Conservation (phyloP, 306 rosid species). For the Fragaria nilgerrensis region DNA sequence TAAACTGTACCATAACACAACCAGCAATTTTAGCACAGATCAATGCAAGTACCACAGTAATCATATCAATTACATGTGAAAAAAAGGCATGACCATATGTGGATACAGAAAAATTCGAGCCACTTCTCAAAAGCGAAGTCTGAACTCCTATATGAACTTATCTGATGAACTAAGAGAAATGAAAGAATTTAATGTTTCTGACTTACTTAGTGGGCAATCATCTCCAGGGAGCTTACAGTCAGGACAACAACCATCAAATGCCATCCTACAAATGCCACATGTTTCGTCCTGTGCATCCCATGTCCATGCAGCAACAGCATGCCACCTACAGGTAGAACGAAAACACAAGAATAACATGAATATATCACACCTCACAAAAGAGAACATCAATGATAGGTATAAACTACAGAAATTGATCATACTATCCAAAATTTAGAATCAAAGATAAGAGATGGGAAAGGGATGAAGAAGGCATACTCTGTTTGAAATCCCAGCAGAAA, state of each 20-base stretch:
- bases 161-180: background rate
- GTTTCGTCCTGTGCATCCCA: slow-evolving; percentile 95
- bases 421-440: background rate
- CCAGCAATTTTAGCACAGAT: background rate
- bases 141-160: background rate
- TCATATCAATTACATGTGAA: background rate
- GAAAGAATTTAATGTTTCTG: background rate
- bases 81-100: background rate
- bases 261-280: slow-evolving; percentile 93
- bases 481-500: slow-evolving; percentile 24
- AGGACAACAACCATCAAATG: slow-evolving; percentile 94
- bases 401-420: background rate
- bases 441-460: slow-evolving; percentile 11
- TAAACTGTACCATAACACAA: background rate
- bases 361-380: background rate
- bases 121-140: background rate
- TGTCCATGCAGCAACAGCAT: slow-evolving; percentile 90
- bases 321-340: slow-evolving; percentile 54
- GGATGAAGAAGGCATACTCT: slow-evolving; percentile 50
- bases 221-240: slow-evolving; percentile 93
- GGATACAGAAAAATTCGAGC: background rate
- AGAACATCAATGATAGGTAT: background rate
- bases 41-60: background rate
- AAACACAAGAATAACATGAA: background rate
- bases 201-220: slow-evolving; percentile 87